phyloP scores from a whole-genome alignment of 2,329 filamentous ascomycete genomes.

The Phaeosphaeriaceae sp. region DNA sequence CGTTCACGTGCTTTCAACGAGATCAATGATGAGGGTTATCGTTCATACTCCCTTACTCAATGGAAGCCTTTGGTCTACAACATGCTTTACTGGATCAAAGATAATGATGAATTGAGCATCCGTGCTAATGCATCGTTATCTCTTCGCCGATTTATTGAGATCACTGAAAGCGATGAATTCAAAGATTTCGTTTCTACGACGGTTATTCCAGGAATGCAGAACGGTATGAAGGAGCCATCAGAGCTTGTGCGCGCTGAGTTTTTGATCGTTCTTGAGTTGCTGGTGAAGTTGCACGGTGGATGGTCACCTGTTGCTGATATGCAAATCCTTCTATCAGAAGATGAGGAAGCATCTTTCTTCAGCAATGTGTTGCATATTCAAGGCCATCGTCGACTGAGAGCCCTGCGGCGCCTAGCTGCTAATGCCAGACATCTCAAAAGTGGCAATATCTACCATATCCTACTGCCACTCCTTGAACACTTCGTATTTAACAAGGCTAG shows the following conservation, averaged over 20 bases:
- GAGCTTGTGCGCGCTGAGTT: constrained; percentile 87
- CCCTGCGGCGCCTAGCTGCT: constrained; percentile 75
- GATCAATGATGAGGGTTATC: constrained; percentile 69
- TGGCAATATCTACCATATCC: constrained; percentile 81
- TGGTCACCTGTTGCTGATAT: constrained; percentile 79
- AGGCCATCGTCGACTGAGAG: constrained; percentile 81
- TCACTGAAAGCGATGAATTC: constrained; percentile 57
- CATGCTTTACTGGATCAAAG: constrained; percentile 82
- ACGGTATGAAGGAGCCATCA: constrained; percentile 76
- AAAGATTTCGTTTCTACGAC: constrained; percentile 66
- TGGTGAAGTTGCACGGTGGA: constrained; percentile 72
- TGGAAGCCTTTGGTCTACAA: constrained; percentile 92
- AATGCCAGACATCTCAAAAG: constrained; percentile 74
- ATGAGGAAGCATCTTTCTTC: constrained; percentile 88
- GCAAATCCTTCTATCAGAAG: constrained; percentile 70
- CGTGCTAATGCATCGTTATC: constrained; percentile 81
- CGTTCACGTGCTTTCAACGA: constrained; percentile 77
- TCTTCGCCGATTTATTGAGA: constrained; percentile 77
- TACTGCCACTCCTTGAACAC: constrained; percentile 90
- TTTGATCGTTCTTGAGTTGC: constrained; percentile 76
- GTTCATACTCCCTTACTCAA: constrained; percentile 69
- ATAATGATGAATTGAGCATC: constrained; percentile 88
- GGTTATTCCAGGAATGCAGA: constrained; percentile 77
- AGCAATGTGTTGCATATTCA: constrained; percentile 91
- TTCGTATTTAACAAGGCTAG: constrained; percentile 86